These are phyloP conservation scores for Xerophyta viscosa DNA, from an alignment of 106 monocot species.

Conservation along the genomic window DNA sequence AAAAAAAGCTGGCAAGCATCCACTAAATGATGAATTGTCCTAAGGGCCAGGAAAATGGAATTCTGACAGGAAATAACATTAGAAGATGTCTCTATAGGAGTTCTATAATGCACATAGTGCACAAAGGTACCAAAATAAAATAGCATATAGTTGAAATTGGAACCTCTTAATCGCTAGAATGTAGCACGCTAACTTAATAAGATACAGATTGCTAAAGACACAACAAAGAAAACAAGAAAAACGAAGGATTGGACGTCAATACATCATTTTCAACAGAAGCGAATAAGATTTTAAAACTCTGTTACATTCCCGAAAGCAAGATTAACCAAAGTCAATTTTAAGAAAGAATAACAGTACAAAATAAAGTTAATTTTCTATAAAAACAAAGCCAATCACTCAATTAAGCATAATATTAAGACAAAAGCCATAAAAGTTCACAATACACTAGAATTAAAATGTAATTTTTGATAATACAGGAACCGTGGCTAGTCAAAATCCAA, in stretches of 20 bases:
- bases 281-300: not conserved
- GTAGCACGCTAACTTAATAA: slow-evolving; percentile 1
- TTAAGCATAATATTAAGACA: too few species aligned
- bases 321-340: too few species aligned
- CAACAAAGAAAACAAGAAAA: not conserved
- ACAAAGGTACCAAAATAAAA: slow-evolving; percentile 18
- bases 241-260: not conserved
- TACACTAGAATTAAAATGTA: too few species aligned
- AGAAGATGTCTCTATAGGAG: not conserved
- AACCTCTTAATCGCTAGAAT: not conserved
- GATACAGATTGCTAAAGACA: not conserved
- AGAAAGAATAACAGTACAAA: too few species aligned
- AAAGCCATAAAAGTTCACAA: too few species aligned
- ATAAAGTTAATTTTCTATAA: too few species aligned
- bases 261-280: not conserved
- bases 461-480: too few species aligned
- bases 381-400: too few species aligned
- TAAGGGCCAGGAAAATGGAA: not conserved
- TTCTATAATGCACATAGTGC: not conserved
- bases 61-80: not conserved
- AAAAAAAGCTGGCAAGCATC: not conserved
- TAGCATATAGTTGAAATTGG: slow-evolving; percentile 18
- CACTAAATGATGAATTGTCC: not conserved
- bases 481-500: too few species aligned
- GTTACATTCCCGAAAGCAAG: too few species aligned